Evolutionary conservation across 2,329 filamentous ascomycete genomes (phyloP).

Genomic region (Ustilaginoidea virens): DNA sequence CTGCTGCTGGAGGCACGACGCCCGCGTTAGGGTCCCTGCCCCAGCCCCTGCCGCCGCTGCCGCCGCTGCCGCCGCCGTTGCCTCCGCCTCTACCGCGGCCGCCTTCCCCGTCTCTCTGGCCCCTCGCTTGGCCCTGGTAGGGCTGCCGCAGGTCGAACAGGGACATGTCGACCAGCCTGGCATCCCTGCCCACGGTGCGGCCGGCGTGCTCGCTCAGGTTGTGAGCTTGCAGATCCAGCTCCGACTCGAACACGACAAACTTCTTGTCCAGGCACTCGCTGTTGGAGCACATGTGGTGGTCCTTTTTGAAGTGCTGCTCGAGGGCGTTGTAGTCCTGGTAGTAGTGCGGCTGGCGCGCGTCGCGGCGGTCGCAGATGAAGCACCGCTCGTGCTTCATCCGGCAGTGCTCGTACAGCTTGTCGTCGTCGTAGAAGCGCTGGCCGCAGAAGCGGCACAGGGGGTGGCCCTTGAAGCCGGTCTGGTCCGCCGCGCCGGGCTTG

Average conservation of each 20-base stretch:
- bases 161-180: constrained; percentile 73
- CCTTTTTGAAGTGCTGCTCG: constrained; percentile 72
- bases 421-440: constrained; percentile 85
- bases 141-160: constrained; percentile 65
- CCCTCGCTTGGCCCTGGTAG: constrained; percentile 43
- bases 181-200: constrained; percentile 72
- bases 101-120: constrained; percentile 20
- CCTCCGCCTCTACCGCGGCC: constrained; percentile 26
- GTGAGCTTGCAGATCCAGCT: constrained; percentile 90
- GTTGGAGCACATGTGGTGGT: constrained; percentile 76
- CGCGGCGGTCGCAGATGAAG: constrained; percentile 72
- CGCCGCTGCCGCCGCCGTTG: constrained; percentile 21
- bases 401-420: constrained; percentile 89
- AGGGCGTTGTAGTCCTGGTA: constrained; percentile 78
- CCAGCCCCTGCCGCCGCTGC: constrained; percentile 27
- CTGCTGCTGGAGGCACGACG: constrained; percentile 51
- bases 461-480: constrained; percentile 93
- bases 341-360: constrained; percentile 67
- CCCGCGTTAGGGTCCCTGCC: constrained; percentile 83
- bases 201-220: constrained; percentile 75
- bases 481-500: constrained; percentile 72
- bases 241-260: constrained; percentile 89
- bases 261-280: constrained; percentile 90
- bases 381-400: constrained; percentile 88
- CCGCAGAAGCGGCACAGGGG: constrained; percentile 89